Evolutionary conservation across 495 filamentous ascomycete genomes (phyloP), one percentile per base, ranked within the genome.

Genomic region (Penicillium salamii): DNA sequence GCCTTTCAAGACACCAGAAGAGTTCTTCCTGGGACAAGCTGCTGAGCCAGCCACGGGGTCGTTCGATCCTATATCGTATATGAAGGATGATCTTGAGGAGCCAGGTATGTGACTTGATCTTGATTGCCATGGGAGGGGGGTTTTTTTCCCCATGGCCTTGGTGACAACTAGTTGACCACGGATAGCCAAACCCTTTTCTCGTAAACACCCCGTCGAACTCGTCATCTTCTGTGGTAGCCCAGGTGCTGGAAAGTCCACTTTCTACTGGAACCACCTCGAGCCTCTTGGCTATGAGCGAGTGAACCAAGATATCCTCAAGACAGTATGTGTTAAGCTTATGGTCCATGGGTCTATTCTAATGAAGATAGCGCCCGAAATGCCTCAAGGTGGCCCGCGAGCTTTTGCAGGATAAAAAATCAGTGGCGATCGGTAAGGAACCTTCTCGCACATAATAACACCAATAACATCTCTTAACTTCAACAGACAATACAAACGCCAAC

Each of bases 401-500:
- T 40, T 70, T 97, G 26, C 65, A 77, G 15, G 77, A 80, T 14
- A 81, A 84, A 13, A 79, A 75, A 32, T 86, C 84, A 4, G 80
- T 96, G 5, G 89, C 75, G 7, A 75, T 96, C 36, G 89, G 89
- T 91, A 76, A 49, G 86, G n/a, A n/a, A n/a, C n/a, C n/a, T n/a
- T n/a, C n/a, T n/a, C n/a, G n/a, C n/a, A n/a, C n/a, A n/a, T n/a
- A n/a, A n/a, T n/a, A n/a, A n/a, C n/a, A n/a, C n/a, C n/a, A n/a
- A 23, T 14, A 9, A 20, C 20, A 23, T 20, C 29, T 33, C 20
- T 12, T 34, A 48, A 21, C 28, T 33, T 24, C 42, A 39, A 14
- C 55, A 95, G 92, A 98, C 66, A 97, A 96, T 65, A 97, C 93
- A 20, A 97, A 97, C 61, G 81, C 92, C 26, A 84, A 95, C 59